Conservation (phyloP, 306 rosid species). For the Quercus engelmannii region DNA sequence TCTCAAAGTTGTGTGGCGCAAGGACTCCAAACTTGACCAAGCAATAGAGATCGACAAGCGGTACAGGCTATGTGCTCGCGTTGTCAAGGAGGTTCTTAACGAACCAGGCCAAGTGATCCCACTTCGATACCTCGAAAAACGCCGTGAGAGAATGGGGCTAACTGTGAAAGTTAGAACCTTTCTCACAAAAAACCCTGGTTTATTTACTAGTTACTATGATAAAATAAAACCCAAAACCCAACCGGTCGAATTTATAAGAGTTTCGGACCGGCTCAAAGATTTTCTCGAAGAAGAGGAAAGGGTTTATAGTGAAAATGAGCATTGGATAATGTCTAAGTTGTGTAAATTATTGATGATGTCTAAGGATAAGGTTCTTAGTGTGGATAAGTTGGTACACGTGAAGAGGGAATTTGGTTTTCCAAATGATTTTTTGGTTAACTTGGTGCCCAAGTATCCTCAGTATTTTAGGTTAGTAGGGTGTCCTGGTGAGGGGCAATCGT, state of each 20-base stretch:
- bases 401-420: slow-evolving; percentile 93
- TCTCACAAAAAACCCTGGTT: slow-evolving; percentile 52
- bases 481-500: slow-evolving; percentile 67
- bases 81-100: slow-evolving; percentile 58
- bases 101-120: slow-evolving; percentile 63
- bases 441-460: slow-evolving; percentile 73
- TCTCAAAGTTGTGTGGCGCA: slow-evolving; percentile 85
- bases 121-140: slow-evolving; percentile 56
- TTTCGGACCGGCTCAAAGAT: slow-evolving; percentile 34
- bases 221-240: slow-evolving; percentile 75
- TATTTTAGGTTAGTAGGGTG: slow-evolving; percentile 64
- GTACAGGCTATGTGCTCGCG: slow-evolving; percentile 52
- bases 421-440: slow-evolving; percentile 66
- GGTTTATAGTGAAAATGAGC: slow-evolving; percentile 47
- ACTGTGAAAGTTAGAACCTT: slow-evolving; percentile 40
- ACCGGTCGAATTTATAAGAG: slow-evolving; percentile 50
- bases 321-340: slow-evolving; percentile 51
- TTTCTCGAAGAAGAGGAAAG: slow-evolving; percentile 55
- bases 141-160: slow-evolving; percentile 74
- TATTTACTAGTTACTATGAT: slow-evolving; percentile 56
- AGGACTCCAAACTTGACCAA: slow-evolving; percentile 61
- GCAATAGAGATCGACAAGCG: slow-evolving; percentile 72
- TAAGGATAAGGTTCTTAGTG: slow-evolving; percentile 59
- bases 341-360: slow-evolving; percentile 85
- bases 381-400: slow-evolving; percentile 72